A percentile compares a stretch with the other conserved stretches of the same genome.
Conservation (phyloP, 179 eudicot genomes). For the Patellifolia procumbens region DNA sequence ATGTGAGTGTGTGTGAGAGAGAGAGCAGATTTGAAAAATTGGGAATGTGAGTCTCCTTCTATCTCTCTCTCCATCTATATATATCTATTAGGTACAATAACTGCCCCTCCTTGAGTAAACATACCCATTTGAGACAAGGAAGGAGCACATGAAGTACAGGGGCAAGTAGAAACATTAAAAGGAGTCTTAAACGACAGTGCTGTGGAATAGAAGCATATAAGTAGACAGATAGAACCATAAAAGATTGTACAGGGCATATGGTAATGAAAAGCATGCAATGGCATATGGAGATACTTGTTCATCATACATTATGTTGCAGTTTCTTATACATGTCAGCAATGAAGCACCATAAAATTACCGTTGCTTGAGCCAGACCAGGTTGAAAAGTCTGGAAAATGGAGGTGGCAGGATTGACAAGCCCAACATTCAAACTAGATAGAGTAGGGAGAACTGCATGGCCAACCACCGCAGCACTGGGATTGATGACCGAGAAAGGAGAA, state of each 20-base stretch:
- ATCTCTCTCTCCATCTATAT: too few relatives aligned
- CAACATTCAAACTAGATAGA: constrained; percentile 44
- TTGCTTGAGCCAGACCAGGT: constrained; percentile 58
- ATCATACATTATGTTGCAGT: background rate
- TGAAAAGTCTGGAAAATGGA: constrained; percentile 62
- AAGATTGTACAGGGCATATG: background rate
- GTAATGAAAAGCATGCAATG: background rate
- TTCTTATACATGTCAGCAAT: background rate
- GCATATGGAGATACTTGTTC: background rate
- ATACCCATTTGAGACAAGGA: background rate
- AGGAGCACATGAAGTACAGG: background rate
- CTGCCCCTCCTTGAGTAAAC: background rate
- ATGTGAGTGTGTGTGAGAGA: too few relatives aligned
- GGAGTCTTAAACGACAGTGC: background rate
- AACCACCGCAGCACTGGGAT: constrained; percentile 43
- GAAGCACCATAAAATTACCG: constrained; percentile 43
- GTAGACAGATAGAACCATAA: background rate
- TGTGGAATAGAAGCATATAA: background rate
- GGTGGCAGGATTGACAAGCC: constrained; percentile 61
- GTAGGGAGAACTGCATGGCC: constrained; percentile 51
- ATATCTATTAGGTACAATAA: background rate
- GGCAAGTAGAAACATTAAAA: background rate
- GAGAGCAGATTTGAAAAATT: too few relatives aligned
- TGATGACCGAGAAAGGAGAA: constrained; percentile 38
- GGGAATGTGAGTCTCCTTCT: too few relatives aligned